A percentile compares a stretch with the other conserved stretches of the same genome.
These are phyloP conservation scores for Penicillium sp. DNA, from an alignment of 2,329 filamentous ascomycete species.

Conservation along the genomic window DNA sequence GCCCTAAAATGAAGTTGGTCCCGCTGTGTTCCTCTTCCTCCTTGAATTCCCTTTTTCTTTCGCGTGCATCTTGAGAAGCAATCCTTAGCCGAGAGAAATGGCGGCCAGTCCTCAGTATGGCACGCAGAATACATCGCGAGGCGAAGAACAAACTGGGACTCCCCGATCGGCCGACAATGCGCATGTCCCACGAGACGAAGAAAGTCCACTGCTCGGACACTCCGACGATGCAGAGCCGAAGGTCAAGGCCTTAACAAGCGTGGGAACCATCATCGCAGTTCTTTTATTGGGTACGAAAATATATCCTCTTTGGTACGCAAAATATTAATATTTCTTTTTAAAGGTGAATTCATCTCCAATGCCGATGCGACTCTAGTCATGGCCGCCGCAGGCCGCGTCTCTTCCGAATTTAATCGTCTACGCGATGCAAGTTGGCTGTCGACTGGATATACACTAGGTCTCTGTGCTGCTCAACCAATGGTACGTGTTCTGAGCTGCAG, in stretches of 20 bases:
- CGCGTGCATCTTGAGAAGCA: no score
- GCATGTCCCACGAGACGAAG: constrained; percentile 17
- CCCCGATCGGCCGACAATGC: background rate
- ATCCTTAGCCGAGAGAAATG: no score
- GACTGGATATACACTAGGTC: constrained; percentile 57
- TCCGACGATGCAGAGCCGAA: constrained; percentile 1
- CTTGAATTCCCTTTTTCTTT: background rate
- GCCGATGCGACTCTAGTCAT: constrained; percentile 68
- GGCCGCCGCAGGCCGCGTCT: constrained; percentile 66
- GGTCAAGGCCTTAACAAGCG: constrained; percentile 16
- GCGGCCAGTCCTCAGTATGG: constrained; percentile 3
- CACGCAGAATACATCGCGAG: background rate
- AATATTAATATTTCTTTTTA: background rate
- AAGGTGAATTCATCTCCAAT: constrained; percentile 68
- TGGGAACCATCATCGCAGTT: constrained; percentile 33
- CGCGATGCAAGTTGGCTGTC: constrained; percentile 63
- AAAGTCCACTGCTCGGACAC: constrained; percentile 20
- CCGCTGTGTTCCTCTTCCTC: background rate
- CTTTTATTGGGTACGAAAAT: constrained; percentile 31
- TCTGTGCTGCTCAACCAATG: constrained; percentile 58
- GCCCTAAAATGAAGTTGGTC: background rate
- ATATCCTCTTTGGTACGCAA: background rate
- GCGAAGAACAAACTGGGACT: background rate
- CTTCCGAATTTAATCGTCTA: constrained; percentile 63
- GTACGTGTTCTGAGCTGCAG: constrained; percentile 32